phyloP scores from a whole-genome alignment of 73 alveolate genomes.

The Breviolum minutum region DNA sequence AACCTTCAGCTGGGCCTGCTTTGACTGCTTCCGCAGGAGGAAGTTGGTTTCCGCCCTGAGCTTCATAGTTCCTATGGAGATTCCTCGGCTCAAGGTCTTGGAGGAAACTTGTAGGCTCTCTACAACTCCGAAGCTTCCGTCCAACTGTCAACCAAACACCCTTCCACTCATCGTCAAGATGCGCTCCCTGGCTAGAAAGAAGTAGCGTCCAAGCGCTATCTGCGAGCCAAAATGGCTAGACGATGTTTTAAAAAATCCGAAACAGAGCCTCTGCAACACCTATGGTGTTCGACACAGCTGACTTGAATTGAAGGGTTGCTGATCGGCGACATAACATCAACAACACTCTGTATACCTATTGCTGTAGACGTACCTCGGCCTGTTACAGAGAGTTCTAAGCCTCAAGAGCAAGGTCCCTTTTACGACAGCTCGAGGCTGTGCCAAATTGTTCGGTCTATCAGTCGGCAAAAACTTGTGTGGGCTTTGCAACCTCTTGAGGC shows the following conservation, averaged over 20 bases:
- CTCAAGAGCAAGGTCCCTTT: neutral
- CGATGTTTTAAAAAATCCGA: neutral
- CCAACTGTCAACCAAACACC: neutral
- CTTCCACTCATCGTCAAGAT: neutral
- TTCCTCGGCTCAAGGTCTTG: conserved; percentile 16
- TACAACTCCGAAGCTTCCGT: neutral
- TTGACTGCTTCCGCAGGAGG: conserved; percentile 84
- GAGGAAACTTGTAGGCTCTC: no score
- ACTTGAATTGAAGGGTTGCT: no score
- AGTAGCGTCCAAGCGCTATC: conserved; percentile 28
- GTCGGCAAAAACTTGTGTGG: conserved; percentile 62
- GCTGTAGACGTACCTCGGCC: no score
- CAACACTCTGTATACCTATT: no score
- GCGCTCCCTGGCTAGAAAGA: conserved; percentile 66
- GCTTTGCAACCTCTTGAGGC: conserved; percentile 42
- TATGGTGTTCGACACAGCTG: neutral
- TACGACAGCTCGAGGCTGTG: neutral
- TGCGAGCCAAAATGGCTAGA: conserved; percentile 63
- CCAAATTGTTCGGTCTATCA: conserved; percentile 44
- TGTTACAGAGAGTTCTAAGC: no score
- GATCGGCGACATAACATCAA: no score
- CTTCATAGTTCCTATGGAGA: conserved; percentile 58
- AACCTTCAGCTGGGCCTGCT: conserved; percentile 27
- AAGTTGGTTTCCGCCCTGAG: conserved; percentile 94
- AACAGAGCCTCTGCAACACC: neutral